Conservation (phyloP, 2,329 filamentous ascomycete genomes). For the Colletotrichum musicola region DNA sequence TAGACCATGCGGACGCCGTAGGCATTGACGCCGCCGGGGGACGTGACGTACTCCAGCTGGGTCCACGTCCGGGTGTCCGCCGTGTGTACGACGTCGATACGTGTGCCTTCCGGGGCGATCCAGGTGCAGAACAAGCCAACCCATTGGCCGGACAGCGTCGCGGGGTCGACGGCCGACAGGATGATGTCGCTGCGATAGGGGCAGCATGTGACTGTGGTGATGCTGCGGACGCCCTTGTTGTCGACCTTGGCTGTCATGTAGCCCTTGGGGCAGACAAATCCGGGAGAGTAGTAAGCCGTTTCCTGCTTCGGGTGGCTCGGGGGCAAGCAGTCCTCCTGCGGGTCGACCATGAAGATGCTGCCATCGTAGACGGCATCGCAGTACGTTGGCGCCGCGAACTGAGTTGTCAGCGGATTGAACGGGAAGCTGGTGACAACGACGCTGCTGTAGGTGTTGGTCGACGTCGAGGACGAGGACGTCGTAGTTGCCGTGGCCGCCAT, state of each 20-base stretch:
- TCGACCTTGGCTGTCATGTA: conserved; percentile 41
- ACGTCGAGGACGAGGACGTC: conserved; percentile 1
- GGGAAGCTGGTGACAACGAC: conserved; percentile 35
- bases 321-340: conserved; percentile 39
- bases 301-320: conserved; percentile 34
- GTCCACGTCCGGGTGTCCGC: conserved; percentile 37
- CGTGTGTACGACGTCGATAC: conserved; percentile 38
- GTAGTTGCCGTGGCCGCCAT: conserved; percentile 20
- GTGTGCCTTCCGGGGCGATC: conserved; percentile 36
- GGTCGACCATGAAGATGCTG: conserved; percentile 38
- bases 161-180: conserved; percentile 41
- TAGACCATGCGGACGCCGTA: conserved; percentile 45
- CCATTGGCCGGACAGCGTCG: conserved; percentile 37
- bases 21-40: conserved; percentile 40
- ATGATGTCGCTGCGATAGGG: conserved; percentile 40
- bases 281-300: conserved; percentile 35
- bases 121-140: conserved; percentile 42
- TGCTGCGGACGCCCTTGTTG: conserved; percentile 39
- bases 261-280: conserved; percentile 25
- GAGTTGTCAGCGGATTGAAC: conserved; percentile 39
- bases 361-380: conserved; percentile 37
- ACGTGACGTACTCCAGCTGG: conserved; percentile 22
- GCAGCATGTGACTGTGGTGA: conserved; percentile 45
- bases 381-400: conserved; percentile 33
- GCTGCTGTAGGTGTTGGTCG: conserved; percentile 21